Evolutionary conservation across 352 stramenopile species (phyloP), one percentile per base, ranked within the genome.

Genomic region (Pythium folliculosum): DNA sequence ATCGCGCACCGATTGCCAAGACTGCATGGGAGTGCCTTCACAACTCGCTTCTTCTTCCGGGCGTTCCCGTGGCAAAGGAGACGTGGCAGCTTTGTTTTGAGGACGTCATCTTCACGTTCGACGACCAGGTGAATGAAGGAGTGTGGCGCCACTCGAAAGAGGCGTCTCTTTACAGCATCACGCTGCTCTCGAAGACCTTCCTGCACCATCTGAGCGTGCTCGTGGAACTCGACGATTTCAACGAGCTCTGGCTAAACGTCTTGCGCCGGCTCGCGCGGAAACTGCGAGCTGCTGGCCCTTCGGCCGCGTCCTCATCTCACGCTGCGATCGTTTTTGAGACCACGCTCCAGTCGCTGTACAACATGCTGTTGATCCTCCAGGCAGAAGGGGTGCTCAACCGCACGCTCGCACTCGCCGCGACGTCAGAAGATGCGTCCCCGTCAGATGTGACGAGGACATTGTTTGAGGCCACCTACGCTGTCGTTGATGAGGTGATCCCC

Each of bases 81-180:
- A 92, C 84, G 51, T 96, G 88, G 88, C 80, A 90, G 59, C 69
- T 88, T 49, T 96, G 88, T 66, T 96, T 96, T 60, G 75, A 91
- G 53, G 81, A 92, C n/a, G 82, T 94, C 21, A 92, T 96, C 60
- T 96, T 94, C 61, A 82, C 88, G 40, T 92, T 96, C 63, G 88
- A 96, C 56, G 82, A 96, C 63, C 85, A 93, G 54, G 82, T 91
- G 19, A 84, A 78, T 44, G 80, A 88, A 47, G 77, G 81, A 16
- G 69, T 77, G 44, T 82, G 80, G 69, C 68, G 72, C 6, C 77
- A 82, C 68, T 70, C 80, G 32, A 84, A 84, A 12, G 86, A 96
- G 48, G 85, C 83, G 8, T 75, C 79, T 49, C 70, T 96, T 2
- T 89, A 94, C 76, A 94, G 86, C 32, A 82, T 94, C 32, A 96